These are phyloP conservation scores for Fusarium guadeloupense DNA, from an alignment of 2,329 filamentous ascomycete genomes.

Conservation along the genomic window DNA sequence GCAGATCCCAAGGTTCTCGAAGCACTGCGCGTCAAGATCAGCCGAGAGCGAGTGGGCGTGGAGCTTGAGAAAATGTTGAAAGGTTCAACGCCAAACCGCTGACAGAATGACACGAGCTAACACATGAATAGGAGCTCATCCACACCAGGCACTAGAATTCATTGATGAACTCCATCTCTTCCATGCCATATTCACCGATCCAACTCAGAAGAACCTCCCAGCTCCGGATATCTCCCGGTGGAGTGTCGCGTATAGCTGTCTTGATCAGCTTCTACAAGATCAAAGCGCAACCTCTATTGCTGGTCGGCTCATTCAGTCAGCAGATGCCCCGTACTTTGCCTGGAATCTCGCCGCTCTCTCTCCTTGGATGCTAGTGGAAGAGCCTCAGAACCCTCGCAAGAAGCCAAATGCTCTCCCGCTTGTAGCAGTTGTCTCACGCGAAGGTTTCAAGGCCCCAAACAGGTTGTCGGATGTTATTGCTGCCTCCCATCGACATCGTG, in stretches of 20 bases:
- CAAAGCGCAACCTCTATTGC: constrained; percentile 59
- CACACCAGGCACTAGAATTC: constrained; percentile 68
- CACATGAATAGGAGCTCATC: constrained; percentile 61
- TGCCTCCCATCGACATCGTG: constrained; percentile 69
- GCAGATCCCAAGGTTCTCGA: constrained; percentile 77
- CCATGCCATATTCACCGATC: constrained; percentile 77
- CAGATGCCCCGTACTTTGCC: constrained; percentile 73
- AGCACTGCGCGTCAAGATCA: constrained; percentile 88
- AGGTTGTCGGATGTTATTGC: constrained; percentile 75
- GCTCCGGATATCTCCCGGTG: constrained; percentile 69
- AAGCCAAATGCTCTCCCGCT: constrained; percentile 64
- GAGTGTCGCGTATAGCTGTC: constrained; percentile 69
- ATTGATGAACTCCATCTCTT: constrained; percentile 76
- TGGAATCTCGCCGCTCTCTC: constrained; percentile 81
- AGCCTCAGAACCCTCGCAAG: constrained; percentile 53
- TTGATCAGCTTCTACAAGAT: constrained; percentile 61
- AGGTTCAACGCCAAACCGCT: constrained; percentile 53
- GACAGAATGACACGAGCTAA: background rate
- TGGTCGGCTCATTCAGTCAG: constrained; percentile 65
- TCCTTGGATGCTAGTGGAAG: constrained; percentile 71
- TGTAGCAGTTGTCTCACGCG: constrained; percentile 65
- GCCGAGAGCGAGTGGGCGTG: constrained; percentile 84
- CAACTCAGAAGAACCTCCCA: constrained; percentile 61
- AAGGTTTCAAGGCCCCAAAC: constrained; percentile 83
- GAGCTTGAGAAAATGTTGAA: constrained; percentile 93